Evolutionary conservation across 1,139 yeast species (phyloP).

Genomic region (Saccharomyces hybrid): DNA sequence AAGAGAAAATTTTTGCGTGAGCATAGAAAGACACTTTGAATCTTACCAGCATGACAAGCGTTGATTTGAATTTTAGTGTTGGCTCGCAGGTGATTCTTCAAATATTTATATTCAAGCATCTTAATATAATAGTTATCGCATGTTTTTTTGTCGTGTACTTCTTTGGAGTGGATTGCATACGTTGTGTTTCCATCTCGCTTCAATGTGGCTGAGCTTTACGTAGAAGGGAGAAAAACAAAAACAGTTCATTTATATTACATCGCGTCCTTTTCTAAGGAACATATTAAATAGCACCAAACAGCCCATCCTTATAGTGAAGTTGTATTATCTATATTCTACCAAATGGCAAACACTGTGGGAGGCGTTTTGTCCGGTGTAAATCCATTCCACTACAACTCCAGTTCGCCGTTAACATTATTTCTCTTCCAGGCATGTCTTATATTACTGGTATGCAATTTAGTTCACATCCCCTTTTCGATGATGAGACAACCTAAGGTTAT

Average conservation of each 20-base stretch:
- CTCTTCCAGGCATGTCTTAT: conserved; percentile 29
- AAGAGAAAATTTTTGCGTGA: not conserved
- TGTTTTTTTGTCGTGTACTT: too few species aligned
- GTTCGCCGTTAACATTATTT: conserved; percentile 31
- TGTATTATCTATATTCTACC: conserved; percentile 11
- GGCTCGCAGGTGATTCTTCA: too few species aligned
- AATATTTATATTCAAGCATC: not conserved
- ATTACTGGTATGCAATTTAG: conserved; percentile 35
- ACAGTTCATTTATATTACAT: not conserved
- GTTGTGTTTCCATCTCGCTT: not conserved
- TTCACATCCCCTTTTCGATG: conserved; percentile 52
- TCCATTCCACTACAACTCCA: conserved; percentile 52
- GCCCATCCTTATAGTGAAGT: conserved; percentile 2
- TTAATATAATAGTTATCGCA: too few species aligned
- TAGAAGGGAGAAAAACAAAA: too few species aligned
- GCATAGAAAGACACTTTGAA: not conserved
- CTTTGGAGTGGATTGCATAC: too few species aligned
- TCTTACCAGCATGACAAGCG: not conserved
- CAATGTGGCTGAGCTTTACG: not conserved
- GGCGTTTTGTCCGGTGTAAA: conserved; percentile 67
- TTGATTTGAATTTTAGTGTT: not conserved
- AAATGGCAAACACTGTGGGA: conserved; percentile 33
- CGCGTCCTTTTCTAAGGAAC: too few species aligned
- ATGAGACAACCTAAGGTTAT: conserved; percentile 70
- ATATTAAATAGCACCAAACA: not conserved